Percentiles rank a stretch among this genome's conserved stretches.
Evolutionary conservation across 306 rosid species (phyloP).

Genomic region (Citrullus mucosospermus): DNA sequence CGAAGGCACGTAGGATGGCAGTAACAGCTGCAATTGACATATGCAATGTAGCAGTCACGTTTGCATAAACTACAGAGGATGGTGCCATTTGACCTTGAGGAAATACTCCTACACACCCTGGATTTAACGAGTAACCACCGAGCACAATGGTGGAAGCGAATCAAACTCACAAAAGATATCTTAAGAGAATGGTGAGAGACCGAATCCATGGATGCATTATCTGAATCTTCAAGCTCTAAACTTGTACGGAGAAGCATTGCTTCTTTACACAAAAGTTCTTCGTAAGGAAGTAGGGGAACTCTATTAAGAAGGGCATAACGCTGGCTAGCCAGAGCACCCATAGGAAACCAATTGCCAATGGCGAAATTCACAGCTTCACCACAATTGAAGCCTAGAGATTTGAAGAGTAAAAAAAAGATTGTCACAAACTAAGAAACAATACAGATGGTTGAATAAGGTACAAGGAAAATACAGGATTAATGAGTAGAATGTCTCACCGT

Average conservation of each 20-base stretch:
- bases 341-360: slow-evolving; percentile 85
- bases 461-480: background rate
- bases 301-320: slow-evolving; percentile 78
- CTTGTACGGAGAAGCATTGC: slow-evolving; percentile 55
- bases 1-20: slow-evolving; percentile 77
- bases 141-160: slow-evolving; percentile 83
- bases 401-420: background rate
- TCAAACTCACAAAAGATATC: slow-evolving; percentile 56
- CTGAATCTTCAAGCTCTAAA: slow-evolving; percentile 64
- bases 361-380: slow-evolving; percentile 99
- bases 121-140: slow-evolving; percentile 74
- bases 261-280: slow-evolving; percentile 92
- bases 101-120: slow-evolving; percentile 33
- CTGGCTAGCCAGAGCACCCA: slow-evolving; percentile 83
- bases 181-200: slow-evolving; percentile 39
- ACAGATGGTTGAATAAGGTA: background rate
- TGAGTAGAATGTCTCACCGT: slow-evolving; percentile 33
- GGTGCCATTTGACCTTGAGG: slow-evolving; percentile 45
- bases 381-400: slow-evolving; percentile 75
- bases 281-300: slow-evolving; percentile 82
- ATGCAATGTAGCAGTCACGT: slow-evolving; percentile 77
- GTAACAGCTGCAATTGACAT: slow-evolving; percentile 60
- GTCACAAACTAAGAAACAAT: background rate
- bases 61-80: slow-evolving; percentile 85
- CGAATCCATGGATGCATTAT: slow-evolving; percentile 33